Base-by-base conservation (phyloP, 179 eudicot genomes). In the Beta corolliflora region DNA sequence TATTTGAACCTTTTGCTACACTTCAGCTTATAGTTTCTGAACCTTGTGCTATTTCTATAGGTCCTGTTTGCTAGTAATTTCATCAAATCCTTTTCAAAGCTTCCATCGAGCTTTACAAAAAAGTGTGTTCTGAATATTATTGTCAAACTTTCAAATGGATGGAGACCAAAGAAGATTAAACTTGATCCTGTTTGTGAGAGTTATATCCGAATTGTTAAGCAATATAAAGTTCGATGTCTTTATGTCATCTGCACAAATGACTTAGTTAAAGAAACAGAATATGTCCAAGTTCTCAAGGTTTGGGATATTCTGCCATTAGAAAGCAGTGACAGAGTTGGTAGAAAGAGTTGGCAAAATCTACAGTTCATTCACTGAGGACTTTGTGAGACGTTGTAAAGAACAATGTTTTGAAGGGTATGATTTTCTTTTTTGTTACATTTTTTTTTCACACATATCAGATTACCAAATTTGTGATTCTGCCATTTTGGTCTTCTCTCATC, bases 1-100 rank as follows among this genome's bases (percentile, higher is more conserved):
- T 54, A 10, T 12, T 54, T 54, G 58, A 54, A 54, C 58, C 58
- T 54, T 54, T 3, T 9, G 14, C 58, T 29, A 1, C 31, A 54
- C 58, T 54, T 54, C 58, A 54, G 58, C 14, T 54, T 54, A 54
- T 3, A 9, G 12, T 3, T 54, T 54, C 58, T 54, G 11, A 15
- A 9, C 13, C 4, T 11, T 54, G 58, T 9, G 13, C 13, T 9
- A 9, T 54, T 69, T 70, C 18, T n/a, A 83, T 54, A 92, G 97
- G 92, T 92, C 68, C 56, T 85, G 18, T 91, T 92, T 79, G 90
- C 93, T 69, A 93, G 90, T 48, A 80, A 82, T 61, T 92, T 92
- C 66, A 72, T 87, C 52, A 91, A 85, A 69, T 90, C 92, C 11
- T 91, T 92, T 84, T 80, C 83, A 61, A 88, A 87, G 59, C 80